phyloP scores from a whole-genome alignment of 2,329 filamentous ascomycete species.

The Arthrobotrys entomopaga region DNA sequence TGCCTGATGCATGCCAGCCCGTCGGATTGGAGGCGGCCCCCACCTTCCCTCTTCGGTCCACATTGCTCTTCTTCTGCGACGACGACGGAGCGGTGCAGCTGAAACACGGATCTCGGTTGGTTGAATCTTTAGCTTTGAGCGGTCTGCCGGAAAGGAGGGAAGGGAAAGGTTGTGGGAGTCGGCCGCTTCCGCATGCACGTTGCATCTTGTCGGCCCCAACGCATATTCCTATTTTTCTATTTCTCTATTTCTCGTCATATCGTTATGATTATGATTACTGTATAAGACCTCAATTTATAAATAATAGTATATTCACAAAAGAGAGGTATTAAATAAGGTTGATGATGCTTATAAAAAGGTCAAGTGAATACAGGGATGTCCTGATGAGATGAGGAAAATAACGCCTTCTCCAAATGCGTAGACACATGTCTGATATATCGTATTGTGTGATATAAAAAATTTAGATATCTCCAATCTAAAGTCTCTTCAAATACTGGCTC shows the following conservation, averaged over 20 bases:
- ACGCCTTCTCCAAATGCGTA: conserved; percentile 26
- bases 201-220: conserved; percentile 33
- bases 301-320: too few relatives aligned
- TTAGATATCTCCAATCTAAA: neutral
- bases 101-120: conserved; percentile 25
- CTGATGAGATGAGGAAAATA: conserved; percentile 1
- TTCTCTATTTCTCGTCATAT: too few relatives aligned
- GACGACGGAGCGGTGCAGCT: conserved; percentile 4
- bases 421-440: neutral
- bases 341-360: too few relatives aligned
- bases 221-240: neutral
- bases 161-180: conserved; percentile 37
- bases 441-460: too few relatives aligned
- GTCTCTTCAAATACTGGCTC: conserved; percentile 59
- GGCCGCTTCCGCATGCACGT: conserved; percentile 48
- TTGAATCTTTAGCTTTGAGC: conserved; percentile 2
- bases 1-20: conserved; percentile 46
- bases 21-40: conserved; percentile 23
- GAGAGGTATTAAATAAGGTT: too few relatives aligned
- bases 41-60: conserved; percentile 34
- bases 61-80: conserved; percentile 29
- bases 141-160: conserved; percentile 5
- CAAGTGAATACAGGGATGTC: too few relatives aligned
- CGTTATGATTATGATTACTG: too few relatives aligned
- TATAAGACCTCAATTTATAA: too few relatives aligned